Base-by-base conservation (phyloP, 148 eudicot genomes). In the Talinum fruticosum region DNA sequence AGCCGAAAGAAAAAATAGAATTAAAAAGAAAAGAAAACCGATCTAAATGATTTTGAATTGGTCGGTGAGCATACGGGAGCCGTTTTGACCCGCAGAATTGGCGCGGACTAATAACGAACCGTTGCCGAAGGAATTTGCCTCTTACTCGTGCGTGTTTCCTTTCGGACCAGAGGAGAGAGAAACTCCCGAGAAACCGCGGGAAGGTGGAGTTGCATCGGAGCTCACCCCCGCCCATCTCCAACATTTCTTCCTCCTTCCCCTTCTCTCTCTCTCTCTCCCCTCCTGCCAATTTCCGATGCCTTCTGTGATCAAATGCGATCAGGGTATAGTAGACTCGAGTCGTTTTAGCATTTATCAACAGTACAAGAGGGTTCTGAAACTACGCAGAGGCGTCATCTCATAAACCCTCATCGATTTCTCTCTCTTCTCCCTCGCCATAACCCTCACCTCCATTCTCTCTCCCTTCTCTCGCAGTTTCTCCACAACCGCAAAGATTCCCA, bases 381-480 rank as follows among this genome's bases (percentile, higher is more conserved):
- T 24, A 83, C 76, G 83, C 80, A 35, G 80, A 73, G 75, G 73
- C 74, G 81, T 44, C 53, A 79, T 69, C 70, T 61, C 36, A 30
- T 30, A 21, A 66, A 65, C 66, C 74, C 78, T 69, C 29, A 33
- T 44, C 84, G 83, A 30, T 35, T 86, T 38, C 57, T 87, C 80
- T 78, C 89, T 83, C 80, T 78, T 72, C 80, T 85, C 76, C 83
- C 80, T 79, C 88, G 83, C 13, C 66, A 36, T 29, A 78, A 65
- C 64, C 37, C 78, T 73, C 76, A 24, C 37, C 59, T 6, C 41
- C 53, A 8, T 73, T 77, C 76, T 75, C 51, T 74, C 49, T 51
- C 81, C 7, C 30, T n/a, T 70, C 53, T 70, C 21, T 70, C 73
- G 5, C 73, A 10, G 7, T 38, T 70, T 70, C 33, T 70, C 53